Conservation (phyloP, 805 yeast genomes). For the Saccharomycopsis olivae region DNA sequence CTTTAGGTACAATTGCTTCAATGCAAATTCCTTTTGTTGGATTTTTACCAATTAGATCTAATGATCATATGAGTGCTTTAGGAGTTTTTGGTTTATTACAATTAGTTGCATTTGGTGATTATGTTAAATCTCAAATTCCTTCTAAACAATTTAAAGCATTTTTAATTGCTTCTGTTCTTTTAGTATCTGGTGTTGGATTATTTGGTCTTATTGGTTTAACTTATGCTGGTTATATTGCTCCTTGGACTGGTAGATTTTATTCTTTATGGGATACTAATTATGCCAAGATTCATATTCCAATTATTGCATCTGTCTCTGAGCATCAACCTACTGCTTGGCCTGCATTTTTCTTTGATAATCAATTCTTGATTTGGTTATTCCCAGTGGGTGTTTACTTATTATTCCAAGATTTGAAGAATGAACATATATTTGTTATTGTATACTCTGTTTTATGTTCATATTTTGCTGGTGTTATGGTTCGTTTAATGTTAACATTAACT, state of each 20-base stretch:
- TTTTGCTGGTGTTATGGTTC: conserved; percentile 98
- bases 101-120: conserved; percentile 77
- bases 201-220: conserved; percentile 71
- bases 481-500: conserved; percentile 92
- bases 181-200: conserved; percentile 53
- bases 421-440: conserved; percentile 85
- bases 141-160: conserved; percentile 59
- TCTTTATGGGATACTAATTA: conserved; percentile 97
- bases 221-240: conserved; percentile 88
- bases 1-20: conserved; percentile 93
- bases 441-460: conserved; percentile 91
- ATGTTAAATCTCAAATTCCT: conserved; percentile 64
- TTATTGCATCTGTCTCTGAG: conserved; percentile 96
- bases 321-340: conserved; percentile 99
- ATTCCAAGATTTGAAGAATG: conserved; percentile 82
- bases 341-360: conserved; percentile 89
- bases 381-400: conserved; percentile 93
- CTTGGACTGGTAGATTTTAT: conserved; percentile 99
- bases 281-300: conserved; percentile 96
- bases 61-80: conserved; percentile 96
- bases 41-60: conserved; percentile 89
- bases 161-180: conserved; percentile 45
- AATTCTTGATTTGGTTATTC: conserved; percentile 91
- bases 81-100: conserved; percentile 96
- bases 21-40: conserved; percentile 99